Conservation (phyloP, 2,329 filamentous ascomycete genomes). For the Fusarium coicis region DNA sequence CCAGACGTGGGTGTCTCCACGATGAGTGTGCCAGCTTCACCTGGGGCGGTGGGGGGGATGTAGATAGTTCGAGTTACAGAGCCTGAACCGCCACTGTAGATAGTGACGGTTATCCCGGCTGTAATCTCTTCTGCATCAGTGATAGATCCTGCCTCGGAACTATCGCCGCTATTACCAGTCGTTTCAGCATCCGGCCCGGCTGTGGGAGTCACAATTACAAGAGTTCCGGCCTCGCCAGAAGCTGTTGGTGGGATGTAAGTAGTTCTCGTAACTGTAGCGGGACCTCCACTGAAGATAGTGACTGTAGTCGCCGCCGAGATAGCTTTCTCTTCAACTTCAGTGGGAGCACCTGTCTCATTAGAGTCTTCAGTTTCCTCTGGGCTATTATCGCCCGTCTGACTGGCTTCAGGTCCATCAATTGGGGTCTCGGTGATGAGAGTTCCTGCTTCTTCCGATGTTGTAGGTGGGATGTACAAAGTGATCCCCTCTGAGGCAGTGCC, state of each 20-base stretch:
- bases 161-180: accelerated
- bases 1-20: neutral
- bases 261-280: neutral
- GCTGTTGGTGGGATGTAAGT: neutral
- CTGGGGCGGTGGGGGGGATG: neutral
- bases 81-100: conserved; percentile 1
- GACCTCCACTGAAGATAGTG: neutral
- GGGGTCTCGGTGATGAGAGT: conserved; percentile 8
- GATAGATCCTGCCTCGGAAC: neutral
- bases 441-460: neutral
- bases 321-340: neutral
- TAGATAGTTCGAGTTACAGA: conserved; percentile 5
- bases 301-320: neutral
- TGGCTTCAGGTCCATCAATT: neutral
- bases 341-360: neutral
- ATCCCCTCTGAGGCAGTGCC: neutral
- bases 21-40: conserved; percentile 1
- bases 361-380: neutral
- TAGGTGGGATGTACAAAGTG: neutral
- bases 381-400: neutral
- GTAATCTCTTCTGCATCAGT: neutral
- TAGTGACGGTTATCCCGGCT: neutral
- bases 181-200: accelerated
- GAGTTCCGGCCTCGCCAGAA: neutral
- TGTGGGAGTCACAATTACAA: neutral